Percentiles rank a stretch among this genome's conserved stretches.
Conservation (phyloP, 805 yeast genomes). For the Candida maltosa region DNA sequence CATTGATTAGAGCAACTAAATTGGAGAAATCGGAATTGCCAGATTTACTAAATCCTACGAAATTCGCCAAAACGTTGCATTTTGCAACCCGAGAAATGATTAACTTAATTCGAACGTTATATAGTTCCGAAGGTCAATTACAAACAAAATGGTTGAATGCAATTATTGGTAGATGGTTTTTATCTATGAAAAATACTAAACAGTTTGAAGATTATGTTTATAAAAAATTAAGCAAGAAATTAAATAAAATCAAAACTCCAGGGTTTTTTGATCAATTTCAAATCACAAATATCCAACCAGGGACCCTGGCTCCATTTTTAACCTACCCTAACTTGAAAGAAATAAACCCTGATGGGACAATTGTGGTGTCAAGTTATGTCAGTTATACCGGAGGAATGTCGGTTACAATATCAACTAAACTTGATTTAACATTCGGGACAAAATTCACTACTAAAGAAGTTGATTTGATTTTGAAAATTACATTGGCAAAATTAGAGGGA, state of each 20-base stretch:
- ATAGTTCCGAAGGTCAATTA: slow-evolving; percentile 79
- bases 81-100: slow-evolving; percentile 70
- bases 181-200: slow-evolving; percentile 72
- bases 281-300: slow-evolving; percentile 69
- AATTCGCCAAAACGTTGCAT: slow-evolving; percentile 71
- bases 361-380: slow-evolving; percentile 58
- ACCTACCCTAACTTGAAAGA: slow-evolving; percentile 68
- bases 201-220: slow-evolving; percentile 56
- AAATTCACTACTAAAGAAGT: slow-evolving; percentile 71
- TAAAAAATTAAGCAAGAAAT: slow-evolving; percentile 62
- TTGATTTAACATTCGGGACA: slow-evolving; percentile 70
- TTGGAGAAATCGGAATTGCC: slow-evolving; percentile 17
- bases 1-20: slow-evolving; percentile 74
- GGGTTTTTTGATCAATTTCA: slow-evolving; percentile 83
- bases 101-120: slow-evolving; percentile 68
- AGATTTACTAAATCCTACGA: slow-evolving; percentile 39
- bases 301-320: slow-evolving; percentile 75
- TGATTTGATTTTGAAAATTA: slow-evolving; percentile 66
- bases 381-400: slow-evolving; percentile 75
- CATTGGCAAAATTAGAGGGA: slow-evolving; percentile 69
- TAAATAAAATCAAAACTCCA: slow-evolving; percentile 79
- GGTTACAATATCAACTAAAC: slow-evolving; percentile 76
- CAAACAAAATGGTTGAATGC: slow-evolving; percentile 93
- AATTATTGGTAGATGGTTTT: slow-evolving; percentile 73
- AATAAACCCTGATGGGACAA: slow-evolving; percentile 76